Conservation (phyloP, 2,329 filamentous ascomycete genomes). For the Cyanodermella asteris region DNA sequence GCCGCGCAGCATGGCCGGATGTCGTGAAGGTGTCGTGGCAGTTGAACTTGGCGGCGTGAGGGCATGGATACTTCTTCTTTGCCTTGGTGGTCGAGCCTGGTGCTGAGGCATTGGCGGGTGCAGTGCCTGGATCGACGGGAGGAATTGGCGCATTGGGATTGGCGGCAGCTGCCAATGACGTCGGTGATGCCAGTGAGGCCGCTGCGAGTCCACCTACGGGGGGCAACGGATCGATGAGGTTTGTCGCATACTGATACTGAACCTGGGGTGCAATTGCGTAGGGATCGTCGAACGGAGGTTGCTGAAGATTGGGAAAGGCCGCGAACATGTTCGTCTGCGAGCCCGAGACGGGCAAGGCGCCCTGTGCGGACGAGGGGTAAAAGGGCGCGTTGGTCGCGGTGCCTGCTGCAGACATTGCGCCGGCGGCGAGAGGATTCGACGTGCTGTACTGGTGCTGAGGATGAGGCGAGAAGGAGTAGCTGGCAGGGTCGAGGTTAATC, state of each 20-base stretch:
- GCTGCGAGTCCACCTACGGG: neutral
- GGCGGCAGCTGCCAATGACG: conserved; percentile 2
- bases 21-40: conserved; percentile 44
- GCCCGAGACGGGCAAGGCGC: conserved; percentile 1
- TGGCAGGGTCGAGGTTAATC: too few relatives aligned
- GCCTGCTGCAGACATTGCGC: conserved; percentile 2
- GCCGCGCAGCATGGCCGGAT: conserved; percentile 43
- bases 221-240: neutral
- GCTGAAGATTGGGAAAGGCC: too few relatives aligned
- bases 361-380: neutral
- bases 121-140: conserved; percentile 12
- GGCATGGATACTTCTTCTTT: conserved; percentile 46
- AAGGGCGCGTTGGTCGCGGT: conserved; percentile 5
- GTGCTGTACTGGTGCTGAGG: conserved; percentile 1
- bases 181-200: conserved; percentile 1
- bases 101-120: conserved; percentile 8
- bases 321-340: neutral
- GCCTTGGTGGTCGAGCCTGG: conserved; percentile 18
- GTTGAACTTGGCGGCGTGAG: conserved; percentile 34
- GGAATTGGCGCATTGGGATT: conserved; percentile 13
- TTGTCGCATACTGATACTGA: too few relatives aligned
- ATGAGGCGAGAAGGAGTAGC: conserved; percentile 6
- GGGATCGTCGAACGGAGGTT: too few relatives aligned
- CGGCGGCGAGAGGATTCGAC: conserved; percentile 1
- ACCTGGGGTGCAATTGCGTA: too few relatives aligned